Conservation (phyloP, 768 basidiomycete genomes). For the Phylloporus rhodoxanthus region DNA sequence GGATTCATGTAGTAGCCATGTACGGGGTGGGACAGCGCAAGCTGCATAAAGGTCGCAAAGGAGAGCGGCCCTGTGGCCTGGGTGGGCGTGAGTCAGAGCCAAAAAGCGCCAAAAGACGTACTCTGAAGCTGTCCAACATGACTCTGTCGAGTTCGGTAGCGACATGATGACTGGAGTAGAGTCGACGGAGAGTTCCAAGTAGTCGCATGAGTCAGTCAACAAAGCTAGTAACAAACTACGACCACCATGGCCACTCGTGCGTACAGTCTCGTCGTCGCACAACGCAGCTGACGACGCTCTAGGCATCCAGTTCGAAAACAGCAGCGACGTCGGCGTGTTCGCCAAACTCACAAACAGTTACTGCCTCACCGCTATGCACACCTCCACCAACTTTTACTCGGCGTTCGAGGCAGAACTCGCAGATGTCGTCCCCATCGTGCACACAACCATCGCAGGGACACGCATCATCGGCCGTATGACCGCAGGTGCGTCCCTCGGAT, state of each 20-base stretch:
- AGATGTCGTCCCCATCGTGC: conserved; percentile 92
- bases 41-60: conserved; percentile 85
- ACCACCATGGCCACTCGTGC: conserved; percentile 60
- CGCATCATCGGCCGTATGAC: conserved; percentile 91
- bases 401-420: conserved; percentile 92
- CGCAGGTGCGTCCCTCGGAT: conserved; percentile 51
- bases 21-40: conserved; percentile 83
- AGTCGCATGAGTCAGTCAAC: not conserved
- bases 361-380: conserved; percentile 89
- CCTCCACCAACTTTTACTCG: conserved; percentile 97
- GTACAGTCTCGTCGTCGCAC: conserved; percentile 15
- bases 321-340: conserved; percentile 94
- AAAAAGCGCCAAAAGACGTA: conserved; percentile 18
- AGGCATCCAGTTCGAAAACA: conserved; percentile 94
- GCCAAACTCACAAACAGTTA: conserved; percentile 97
- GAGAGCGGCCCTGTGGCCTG: conserved; percentile 88
- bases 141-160: conserved; percentile 55
- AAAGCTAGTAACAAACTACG: no score
- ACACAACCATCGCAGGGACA: conserved; percentile 92
- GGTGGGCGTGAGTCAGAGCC: not conserved
- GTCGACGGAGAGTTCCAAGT: not conserved
- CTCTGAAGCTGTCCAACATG: conserved; percentile 68
- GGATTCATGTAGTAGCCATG: conserved; percentile 89
- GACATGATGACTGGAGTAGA: not conserved
- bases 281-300: conserved; percentile 4